phyloP scores from a whole-genome alignment of 176 grass and related monocot species.

The Pontederia crassipes region DNA sequence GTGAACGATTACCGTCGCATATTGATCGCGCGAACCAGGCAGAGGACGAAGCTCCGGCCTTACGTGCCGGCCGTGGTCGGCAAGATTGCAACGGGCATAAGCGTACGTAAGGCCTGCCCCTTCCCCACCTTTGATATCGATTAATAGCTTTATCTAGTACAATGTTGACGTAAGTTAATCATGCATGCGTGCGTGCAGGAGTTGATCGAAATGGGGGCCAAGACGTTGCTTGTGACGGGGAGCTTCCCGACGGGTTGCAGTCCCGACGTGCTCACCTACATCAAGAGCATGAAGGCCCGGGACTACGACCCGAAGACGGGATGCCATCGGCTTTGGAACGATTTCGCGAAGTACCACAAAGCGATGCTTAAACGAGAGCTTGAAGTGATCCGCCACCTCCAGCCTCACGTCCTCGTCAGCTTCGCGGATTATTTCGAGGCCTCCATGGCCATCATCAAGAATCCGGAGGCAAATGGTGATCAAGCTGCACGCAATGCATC shows the following conservation, averaged over 20 bases:
- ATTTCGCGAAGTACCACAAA: constrained; percentile 22
- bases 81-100: neutral
- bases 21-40: neutral
- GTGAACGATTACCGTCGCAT: neutral
- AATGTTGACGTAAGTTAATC: neutral
- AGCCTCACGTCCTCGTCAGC: constrained; percentile 8
- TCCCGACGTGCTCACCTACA: constrained; percentile 15
- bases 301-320: constrained; percentile 17
- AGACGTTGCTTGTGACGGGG: constrained; percentile 12
- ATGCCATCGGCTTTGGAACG: constrained; percentile 24
- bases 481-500: too few species aligned
- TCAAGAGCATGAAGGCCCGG: neutral
- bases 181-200: neutral
- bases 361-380: constrained; percentile 11
- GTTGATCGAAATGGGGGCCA: neutral
- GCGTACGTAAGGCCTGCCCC: too few species aligned
- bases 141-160: neutral
- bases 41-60: neutral
- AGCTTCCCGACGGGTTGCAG: constrained; percentile 20
- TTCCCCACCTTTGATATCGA: too few species aligned
- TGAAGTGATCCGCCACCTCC: neutral
- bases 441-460: constrained; percentile 35
- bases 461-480: constrained; percentile 42
- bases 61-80: neutral
- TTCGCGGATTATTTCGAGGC: constrained; percentile 9